phyloP scores from a whole-genome alignment of 768 basidiomycete species.

The Leccinellum luteum region DNA sequence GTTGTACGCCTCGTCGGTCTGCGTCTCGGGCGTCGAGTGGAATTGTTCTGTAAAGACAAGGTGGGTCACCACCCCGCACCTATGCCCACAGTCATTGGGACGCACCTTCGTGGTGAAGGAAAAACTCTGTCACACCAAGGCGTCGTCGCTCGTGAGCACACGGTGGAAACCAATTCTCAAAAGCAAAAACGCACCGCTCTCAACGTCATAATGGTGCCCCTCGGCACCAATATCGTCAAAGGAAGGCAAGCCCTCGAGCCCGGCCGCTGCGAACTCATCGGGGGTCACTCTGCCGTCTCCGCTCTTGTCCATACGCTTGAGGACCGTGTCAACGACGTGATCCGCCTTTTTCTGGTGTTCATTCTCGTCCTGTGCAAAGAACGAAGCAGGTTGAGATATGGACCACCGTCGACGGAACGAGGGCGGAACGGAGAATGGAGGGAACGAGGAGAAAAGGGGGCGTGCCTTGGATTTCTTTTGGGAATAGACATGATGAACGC shows the following conservation, averaged over 20 bases:
- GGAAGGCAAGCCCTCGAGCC: constrained; percentile 74
- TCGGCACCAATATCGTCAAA: constrained; percentile 84
- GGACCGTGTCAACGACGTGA: constrained; percentile 66
- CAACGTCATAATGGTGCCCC: constrained; percentile 91
- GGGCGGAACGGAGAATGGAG: neutral
- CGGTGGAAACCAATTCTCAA: neutral
- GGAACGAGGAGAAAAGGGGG: neutral
- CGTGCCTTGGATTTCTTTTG: constrained; percentile 73
- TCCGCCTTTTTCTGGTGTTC: constrained; percentile 84
- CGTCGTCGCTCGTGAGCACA: neutral
- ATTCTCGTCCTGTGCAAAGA: constrained; percentile 55
- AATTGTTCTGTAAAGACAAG: constrained; percentile 59
- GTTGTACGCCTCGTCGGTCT: constrained; percentile 90
- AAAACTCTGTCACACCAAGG: constrained; percentile 66
- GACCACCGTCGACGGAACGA: neutral
- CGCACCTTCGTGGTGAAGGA: constrained; percentile 94
- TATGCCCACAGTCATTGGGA: neutral
- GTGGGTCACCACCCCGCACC: neutral
- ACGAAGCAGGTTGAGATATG: neutral
- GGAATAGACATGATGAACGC: constrained; percentile 89
- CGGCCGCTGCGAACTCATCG: constrained; percentile 70
- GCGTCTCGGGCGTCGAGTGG: constrained; percentile 96
- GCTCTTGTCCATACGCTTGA: constrained; percentile 70
- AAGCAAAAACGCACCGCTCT: constrained; percentile 61
- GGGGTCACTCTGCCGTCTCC: constrained; percentile 66